Percentiles rank a stretch among this genome's conserved stretches.
These are phyloP conservation scores for Butyriboletus loyo DNA, from an alignment of 768 basidiomycete species.

Conservation along the genomic window DNA sequence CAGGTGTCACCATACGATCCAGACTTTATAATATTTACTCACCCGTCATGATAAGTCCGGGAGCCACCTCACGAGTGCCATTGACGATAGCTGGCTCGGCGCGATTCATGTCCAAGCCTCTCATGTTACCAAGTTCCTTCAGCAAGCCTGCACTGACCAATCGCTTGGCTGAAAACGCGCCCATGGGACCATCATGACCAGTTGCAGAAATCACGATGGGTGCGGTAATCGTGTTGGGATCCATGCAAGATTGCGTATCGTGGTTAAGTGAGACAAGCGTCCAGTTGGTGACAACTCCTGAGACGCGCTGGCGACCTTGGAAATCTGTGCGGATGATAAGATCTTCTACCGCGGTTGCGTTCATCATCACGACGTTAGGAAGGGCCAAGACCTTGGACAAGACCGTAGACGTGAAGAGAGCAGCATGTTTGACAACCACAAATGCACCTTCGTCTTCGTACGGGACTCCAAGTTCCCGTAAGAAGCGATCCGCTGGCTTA, in stretches of 20 bases:
- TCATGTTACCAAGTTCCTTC: slow-evolving; percentile 77
- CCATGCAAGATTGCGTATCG: slow-evolving; percentile 76
- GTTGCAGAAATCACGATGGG: slow-evolving; percentile 70
- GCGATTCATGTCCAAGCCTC: slow-evolving; percentile 75
- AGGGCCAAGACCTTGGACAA: slow-evolving; percentile 66
- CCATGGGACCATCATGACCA: slow-evolving; percentile 78
- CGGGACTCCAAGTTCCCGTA: slow-evolving; percentile 63
- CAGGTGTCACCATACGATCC: not conserved
- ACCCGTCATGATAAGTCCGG: slow-evolving; percentile 75
- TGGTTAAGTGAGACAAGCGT: slow-evolving; percentile 54
- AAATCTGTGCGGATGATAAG: slow-evolving; percentile 62
- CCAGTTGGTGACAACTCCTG: slow-evolving; percentile 57
- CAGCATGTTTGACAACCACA: slow-evolving; percentile 80
- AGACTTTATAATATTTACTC: slow-evolving; percentile 18
- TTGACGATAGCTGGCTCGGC: slow-evolving; percentile 83
- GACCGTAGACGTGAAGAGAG: slow-evolving; percentile 75
- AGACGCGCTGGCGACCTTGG: slow-evolving; percentile 41
- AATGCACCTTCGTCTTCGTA: slow-evolving; percentile 78
- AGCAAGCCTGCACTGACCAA: slow-evolving; percentile 72
- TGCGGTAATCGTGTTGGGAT: slow-evolving; percentile 80
- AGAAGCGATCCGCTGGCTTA: slow-evolving; percentile 73
- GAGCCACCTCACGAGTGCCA: slow-evolving; percentile 70
- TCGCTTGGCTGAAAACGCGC: slow-evolving; percentile 78
- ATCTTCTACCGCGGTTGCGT: slow-evolving; percentile 81
- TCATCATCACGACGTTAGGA: slow-evolving; percentile 72